Conservation (phyloP, 2,329 filamentous ascomycete species). For the Thielaviopsis populi region DNA sequence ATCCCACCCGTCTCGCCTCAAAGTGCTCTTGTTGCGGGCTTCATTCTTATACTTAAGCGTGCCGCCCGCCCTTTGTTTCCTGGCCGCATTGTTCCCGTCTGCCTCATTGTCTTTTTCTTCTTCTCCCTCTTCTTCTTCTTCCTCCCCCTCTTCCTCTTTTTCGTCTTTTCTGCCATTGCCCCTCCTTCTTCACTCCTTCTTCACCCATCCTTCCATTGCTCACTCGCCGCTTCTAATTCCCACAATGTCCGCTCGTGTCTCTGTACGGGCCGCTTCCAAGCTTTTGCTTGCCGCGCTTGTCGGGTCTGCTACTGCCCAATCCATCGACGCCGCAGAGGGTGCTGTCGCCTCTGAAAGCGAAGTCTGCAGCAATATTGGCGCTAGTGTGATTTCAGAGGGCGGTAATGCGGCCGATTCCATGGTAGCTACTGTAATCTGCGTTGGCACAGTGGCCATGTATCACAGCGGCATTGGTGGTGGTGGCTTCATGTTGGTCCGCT, state of each 20-base stretch:
- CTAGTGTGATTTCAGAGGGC: conserved; percentile 39
- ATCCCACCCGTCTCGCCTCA: neutral
- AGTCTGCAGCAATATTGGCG: conserved; percentile 45
- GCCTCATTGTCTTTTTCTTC: neutral
- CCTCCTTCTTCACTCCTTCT: neutral
- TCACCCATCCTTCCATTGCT: neutral
- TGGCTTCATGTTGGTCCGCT: conserved; percentile 61
- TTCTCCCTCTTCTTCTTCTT: too few relatives aligned
- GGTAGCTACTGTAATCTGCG: conserved; percentile 48
- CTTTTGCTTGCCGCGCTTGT: conserved; percentile 10
- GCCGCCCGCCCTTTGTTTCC: neutral
- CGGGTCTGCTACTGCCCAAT: neutral
- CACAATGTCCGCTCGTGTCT: conserved; percentile 13
- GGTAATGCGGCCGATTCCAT: conserved; percentile 54
- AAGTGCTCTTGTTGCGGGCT: neutral
- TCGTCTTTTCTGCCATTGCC: neutral
- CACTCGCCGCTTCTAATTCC: neutral
- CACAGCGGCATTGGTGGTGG: conserved; percentile 61
- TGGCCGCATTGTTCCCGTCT: neutral
- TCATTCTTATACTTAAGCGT: neutral
- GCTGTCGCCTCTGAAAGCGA: conserved; percentile 47
- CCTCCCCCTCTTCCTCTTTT: neutral
- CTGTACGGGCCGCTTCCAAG: conserved; percentile 11
- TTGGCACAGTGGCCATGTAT: conserved; percentile 50
- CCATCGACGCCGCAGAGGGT: conserved; percentile 25